Evolutionary conservation across 176 grass and related monocot genomes (phyloP), one percentile per base, ranked within the genome.

Genomic region (Musa acuminata): DNA sequence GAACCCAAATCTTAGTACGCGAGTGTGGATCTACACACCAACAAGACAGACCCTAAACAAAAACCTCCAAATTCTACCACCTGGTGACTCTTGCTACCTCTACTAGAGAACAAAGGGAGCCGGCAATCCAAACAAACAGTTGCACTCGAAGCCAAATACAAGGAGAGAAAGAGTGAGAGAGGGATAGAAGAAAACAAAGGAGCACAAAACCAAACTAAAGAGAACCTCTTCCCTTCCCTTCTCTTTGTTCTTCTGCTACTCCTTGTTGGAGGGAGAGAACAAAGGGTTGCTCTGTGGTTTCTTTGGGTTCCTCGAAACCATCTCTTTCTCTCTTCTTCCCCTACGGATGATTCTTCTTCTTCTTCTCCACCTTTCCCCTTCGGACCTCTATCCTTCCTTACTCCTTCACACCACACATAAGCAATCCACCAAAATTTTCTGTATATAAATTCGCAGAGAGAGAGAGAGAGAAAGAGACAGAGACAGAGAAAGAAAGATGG

Each of bases 111-210:
- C 67, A 70, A 70, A n/a, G 43, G 16, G 48, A 20, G 35, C 48
- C 51, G 48, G 67, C 67, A 50, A 51, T 70, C 43, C 43, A 20
- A 70, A 70, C 67, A 70, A 70, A 51, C 29, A 43, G 23, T 59
- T 74, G 72, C 72, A 74, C 72, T 58, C 54, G 16, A 59, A 35
- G 26, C 72, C 26, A 70, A 69, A 49, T 19, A 49, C 13, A 57
- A 13, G 35, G 35, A 43, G 35, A 43, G 35, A 43, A 43, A 43
- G 35, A 11, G 14, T 1, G 14, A 60, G n/a, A 55, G 51, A 58
- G 10, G 11, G 72, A 35, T 17, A 13, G 3, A 13, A 62, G 55
- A 12, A 27, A 43, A 50, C 26, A 75, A 62, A 21, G 35, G 35
- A 17, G 16, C 63, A 13, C 7, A 52, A 13, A 14, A 7, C n/a